These are phyloP conservation scores for Juncus effusus DNA, from an alignment of 176 grass and related monocot species.

Conservation along the genomic window DNA sequence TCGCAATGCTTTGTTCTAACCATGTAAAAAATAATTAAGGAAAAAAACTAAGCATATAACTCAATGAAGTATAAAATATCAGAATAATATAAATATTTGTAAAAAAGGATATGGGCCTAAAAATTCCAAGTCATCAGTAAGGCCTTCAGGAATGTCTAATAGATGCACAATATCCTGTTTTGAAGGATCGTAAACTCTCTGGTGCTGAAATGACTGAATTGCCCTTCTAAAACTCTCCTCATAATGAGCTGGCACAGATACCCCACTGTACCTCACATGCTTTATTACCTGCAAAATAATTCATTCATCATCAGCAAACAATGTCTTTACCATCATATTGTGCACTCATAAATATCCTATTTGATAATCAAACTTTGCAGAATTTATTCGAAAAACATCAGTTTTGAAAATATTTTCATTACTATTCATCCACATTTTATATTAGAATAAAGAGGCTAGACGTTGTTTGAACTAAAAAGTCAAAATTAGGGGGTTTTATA, in stretches of 20 bases:
- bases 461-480: no score
- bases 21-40: conserved; percentile 76
- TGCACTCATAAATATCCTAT: no score
- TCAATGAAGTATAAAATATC: neutral
- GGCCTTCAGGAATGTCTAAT: conserved; percentile 38
- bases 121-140: conserved; percentile 83
- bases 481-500: no score
- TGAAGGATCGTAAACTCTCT: conserved; percentile 92
- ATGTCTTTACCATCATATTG: neutral
- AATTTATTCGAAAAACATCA: no score
- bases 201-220: conserved; percentile 83
- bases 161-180: conserved; percentile 78
- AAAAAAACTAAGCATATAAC: conserved; percentile 31
- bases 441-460: no score
- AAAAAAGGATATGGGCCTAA: conserved; percentile 93
- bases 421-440: no score
- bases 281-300: conserved; percentile 79
- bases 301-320: neutral
- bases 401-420: no score
- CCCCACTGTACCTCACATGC: conserved; percentile 62
- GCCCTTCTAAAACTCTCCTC: conserved; percentile 89
- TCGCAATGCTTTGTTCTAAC: conserved; percentile 77
- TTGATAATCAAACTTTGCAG: no score
- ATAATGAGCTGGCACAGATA: conserved; percentile 68
- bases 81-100: neutral